These are phyloP conservation scores for Aspergillus sp. DNA, from an alignment of 2,329 filamentous ascomycete genomes.

Conservation along the genomic window DNA sequence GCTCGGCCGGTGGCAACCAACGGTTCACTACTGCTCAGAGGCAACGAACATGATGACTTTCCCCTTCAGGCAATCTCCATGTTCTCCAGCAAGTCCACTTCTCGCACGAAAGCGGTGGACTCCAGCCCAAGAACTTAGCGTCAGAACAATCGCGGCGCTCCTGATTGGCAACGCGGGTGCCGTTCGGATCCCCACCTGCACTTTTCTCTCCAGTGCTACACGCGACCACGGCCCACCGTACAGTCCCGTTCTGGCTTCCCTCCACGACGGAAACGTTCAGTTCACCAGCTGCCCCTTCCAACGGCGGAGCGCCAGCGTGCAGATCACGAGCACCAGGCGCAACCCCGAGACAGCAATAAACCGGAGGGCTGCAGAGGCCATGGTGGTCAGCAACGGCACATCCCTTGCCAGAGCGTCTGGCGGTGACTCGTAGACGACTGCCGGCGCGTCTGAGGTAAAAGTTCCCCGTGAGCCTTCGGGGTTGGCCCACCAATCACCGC, in stretches of 20 bases:
- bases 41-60: slow-evolving; percentile 15
- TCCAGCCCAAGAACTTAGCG: background rate
- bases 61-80: slow-evolving; percentile 18
- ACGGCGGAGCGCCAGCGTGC: background rate
- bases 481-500: slow-evolving; percentile 19
- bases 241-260: background rate
- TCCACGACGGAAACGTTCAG: background rate
- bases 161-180: slow-evolving; percentile 15
- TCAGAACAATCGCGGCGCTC: slow-evolving; percentile 5
- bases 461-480: background rate
- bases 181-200: background rate
- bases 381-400: slow-evolving; percentile 2
- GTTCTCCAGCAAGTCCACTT: slow-evolving; percentile 7
- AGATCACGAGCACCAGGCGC: background rate
- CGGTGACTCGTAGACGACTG: background rate
- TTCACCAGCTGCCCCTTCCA: slow-evolving; percentile 10
- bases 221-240: slow-evolving; percentile 4
- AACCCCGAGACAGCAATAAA: background rate
- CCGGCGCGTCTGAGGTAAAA: slow-evolving; percentile 3
- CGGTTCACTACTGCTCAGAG: background rate
- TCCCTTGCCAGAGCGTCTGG: slow-evolving; percentile 7
- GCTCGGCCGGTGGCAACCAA: no score
- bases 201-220: background rate
- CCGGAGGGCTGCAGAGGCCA: background rate
- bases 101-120: slow-evolving; percentile 4